Percentiles rank a stretch among this genome's conserved stretches.
Conservation (phyloP, 1,284 basidiomycete genomes). For the Tilletia indica region DNA sequence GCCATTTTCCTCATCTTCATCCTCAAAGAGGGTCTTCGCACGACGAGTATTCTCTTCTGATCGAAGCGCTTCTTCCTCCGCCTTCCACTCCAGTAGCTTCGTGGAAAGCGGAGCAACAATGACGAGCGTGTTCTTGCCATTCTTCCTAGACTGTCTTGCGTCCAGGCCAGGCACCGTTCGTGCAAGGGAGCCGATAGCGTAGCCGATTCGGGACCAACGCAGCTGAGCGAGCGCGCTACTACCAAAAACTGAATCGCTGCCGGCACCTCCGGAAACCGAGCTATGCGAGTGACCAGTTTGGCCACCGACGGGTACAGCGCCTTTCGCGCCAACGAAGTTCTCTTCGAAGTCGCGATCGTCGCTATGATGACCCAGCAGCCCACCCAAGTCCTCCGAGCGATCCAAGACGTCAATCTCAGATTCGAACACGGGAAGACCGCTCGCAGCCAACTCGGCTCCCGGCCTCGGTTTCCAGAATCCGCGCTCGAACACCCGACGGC, state of each 20-base stretch:
- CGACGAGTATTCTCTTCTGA: background rate
- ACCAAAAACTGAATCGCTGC: background rate
- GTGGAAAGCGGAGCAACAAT: constrained; percentile 68
- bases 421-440: constrained; percentile 47
- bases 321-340: background rate
- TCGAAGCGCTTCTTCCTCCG: constrained; percentile 62
- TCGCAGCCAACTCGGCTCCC: constrained; percentile 3
- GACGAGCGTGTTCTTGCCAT: constrained; percentile 34
- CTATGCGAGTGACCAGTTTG: too few relatives aligned
- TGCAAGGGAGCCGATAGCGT: constrained; percentile 70
- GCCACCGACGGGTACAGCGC: background rate
- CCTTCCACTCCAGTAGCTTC: constrained; percentile 71
- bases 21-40: constrained; percentile 14
- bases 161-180: constrained; percentile 74
- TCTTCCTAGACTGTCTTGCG: constrained; percentile 58
- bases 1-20: constrained; percentile 23
- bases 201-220: constrained; percentile 73
- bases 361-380: background rate
- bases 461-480: constrained; percentile 73
- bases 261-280: background rate
- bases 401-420: constrained; percentile 51
- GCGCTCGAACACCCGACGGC: constrained; percentile 79
- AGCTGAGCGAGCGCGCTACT: constrained; percentile 52
- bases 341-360: background rate
- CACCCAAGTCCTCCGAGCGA: background rate